Conservation (phyloP, 495 filamentous ascomycete genomes). For the Aspergillus ellipticus region DNA sequence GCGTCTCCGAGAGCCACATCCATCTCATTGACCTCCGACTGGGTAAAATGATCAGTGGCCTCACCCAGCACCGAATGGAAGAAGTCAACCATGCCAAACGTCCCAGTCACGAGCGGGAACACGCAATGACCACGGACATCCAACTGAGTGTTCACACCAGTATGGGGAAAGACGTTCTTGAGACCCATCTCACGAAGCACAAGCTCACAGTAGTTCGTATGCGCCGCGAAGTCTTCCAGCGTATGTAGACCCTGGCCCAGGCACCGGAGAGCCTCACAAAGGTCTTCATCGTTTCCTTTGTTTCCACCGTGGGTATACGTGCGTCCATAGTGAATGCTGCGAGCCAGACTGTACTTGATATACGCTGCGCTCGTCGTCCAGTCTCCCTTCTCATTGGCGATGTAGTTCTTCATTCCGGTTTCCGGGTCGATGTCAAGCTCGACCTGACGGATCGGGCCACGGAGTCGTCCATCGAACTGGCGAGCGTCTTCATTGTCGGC, state of each 20-base stretch:
- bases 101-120: conserved; percentile 85
- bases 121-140: conserved; percentile 68
- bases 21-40: conserved; percentile 89
- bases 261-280: conserved; percentile 84
- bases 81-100: conserved; percentile 92
- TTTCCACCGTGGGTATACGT: conserved; percentile 71
- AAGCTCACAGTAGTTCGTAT: conserved; percentile 92
- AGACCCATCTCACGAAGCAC: conserved; percentile 81
- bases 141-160: conserved; percentile 69
- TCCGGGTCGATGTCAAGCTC: conserved; percentile 80
- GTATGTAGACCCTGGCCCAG: conserved; percentile 91
- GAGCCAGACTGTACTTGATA: conserved; percentile 75
- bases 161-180: conserved; percentile 79
- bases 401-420: conserved; percentile 99
- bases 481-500: conserved; percentile 85
- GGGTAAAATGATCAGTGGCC: conserved; percentile 91
- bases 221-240: conserved; percentile 92
- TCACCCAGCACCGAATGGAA: conserved; percentile 96
- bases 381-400: conserved; percentile 78
- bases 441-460: conserved; percentile 64
- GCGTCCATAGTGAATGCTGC: conserved; percentile 86
- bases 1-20: conserved; percentile 68
- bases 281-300: conserved; percentile 74
- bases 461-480: conserved; percentile 76
- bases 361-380: conserved; percentile 92